Base-by-base conservation (phyloP, 768 basidiomycete species). In the Tulasnella sp. region DNA sequence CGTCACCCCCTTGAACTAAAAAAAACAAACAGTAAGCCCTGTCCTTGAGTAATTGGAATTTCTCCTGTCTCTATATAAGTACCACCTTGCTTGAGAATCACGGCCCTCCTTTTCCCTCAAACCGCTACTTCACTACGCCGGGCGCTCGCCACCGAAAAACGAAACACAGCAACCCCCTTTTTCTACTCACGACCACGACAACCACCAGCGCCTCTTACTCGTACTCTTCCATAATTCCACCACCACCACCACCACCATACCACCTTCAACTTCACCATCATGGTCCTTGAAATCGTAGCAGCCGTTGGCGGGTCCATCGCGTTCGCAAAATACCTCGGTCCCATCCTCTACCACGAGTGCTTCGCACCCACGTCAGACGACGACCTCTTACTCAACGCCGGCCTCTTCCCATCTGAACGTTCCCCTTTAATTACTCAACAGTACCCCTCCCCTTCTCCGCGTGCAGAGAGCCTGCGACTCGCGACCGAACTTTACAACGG, bases 401-500 rank as follows among this genome's bases (percentile, higher is more conserved):
- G 73, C 37, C n/a, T 70, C 15, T n/a, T 32, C 67, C 67, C 67
- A 16, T 23, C 67, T 4, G 67, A 70, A 70, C 67, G 67, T 70
- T 32, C 32, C 37, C 67, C 67, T 32, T 26, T 70, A 20, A 1
- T 70, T 20, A 39, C 32, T 3, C 32, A 32, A 16, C 9, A 11
- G 11, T 70, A 32, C 67, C 67, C 67, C 67, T 39, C 32, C 16
- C 37, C 67, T 3, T 70, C 67, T 39, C 67, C 67, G 37, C 67
- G 67, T 70, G 32, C 67, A 29, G 37, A 70, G 29, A 70, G 67
- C 67, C 18, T 70, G n/a, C 67, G 37, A 18, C 67, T 70, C 67
- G 73, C 73, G 18, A n/a, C 73, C 3, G 40, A 74, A 48, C 73
- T 74, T 26, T 74, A 74, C 44, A 46, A 35, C 73, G 73, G 40